phyloP scores from a whole-genome alignment of 202 grass and related monocot species.

The Elaeis oleifera region DNA sequence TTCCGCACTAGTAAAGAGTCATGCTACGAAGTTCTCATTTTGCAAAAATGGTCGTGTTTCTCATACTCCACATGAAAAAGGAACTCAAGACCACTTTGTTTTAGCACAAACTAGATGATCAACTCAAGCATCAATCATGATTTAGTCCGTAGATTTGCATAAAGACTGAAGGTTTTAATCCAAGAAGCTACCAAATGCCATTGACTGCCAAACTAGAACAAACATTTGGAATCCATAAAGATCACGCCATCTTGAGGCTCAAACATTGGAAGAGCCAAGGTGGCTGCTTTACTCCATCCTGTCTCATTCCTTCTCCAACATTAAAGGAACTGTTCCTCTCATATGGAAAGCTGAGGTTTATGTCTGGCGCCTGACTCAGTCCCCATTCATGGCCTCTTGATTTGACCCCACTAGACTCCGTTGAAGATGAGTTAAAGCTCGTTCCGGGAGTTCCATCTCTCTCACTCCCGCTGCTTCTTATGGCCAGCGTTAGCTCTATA shows the following conservation, averaged over 20 bases:
- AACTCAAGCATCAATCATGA: too few relatives aligned
- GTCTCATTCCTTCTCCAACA: conserved; percentile 30
- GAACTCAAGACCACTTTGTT: too few relatives aligned
- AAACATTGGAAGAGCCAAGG: conserved; percentile 57
- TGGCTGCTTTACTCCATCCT: conserved; percentile 33
- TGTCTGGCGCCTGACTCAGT: conserved; percentile 12
- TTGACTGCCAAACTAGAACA: too few relatives aligned
- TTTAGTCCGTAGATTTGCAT: too few relatives aligned
- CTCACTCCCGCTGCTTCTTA: conserved; percentile 45
- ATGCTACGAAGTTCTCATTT: too few relatives aligned
- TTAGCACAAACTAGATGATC: too few relatives aligned
- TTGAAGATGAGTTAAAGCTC: conserved; percentile 55
- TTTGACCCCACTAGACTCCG: conserved; percentile 34
- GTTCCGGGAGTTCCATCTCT: conserved; percentile 25
- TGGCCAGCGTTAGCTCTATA: conserved; percentile 69
- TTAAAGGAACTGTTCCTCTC: conserved; percentile 27
- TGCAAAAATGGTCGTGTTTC: too few relatives aligned
- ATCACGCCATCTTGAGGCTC: conserved; percentile 63
- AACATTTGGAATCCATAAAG: too few relatives aligned
- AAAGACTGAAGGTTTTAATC: too few relatives aligned
- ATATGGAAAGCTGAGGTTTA: conserved; percentile 3
- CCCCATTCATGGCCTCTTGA: conserved; percentile 28
- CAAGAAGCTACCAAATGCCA: too few relatives aligned
- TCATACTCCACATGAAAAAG: too few relatives aligned
- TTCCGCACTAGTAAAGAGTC: too few relatives aligned